These are phyloP conservation scores for Ophiostoma piceae DNA, from an alignment of 2,329 filamentous ascomycete species.

Conservation along the genomic window DNA sequence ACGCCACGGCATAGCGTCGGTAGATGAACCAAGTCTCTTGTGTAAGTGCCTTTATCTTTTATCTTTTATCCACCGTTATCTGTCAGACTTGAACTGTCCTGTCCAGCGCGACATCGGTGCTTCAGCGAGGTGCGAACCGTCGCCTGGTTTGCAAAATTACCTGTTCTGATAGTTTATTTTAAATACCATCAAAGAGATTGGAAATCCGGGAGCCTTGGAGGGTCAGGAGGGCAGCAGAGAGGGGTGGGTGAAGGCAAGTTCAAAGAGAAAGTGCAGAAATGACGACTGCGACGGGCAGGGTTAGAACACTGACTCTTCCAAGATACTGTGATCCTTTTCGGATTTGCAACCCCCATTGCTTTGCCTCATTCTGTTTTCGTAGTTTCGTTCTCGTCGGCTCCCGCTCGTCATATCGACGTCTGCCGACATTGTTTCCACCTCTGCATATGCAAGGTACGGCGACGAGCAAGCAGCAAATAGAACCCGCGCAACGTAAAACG, in stretches of 20 bases:
- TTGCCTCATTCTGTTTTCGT: neutral
- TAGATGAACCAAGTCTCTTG: neutral
- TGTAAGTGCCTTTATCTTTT: neutral
- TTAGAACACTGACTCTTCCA: neutral
- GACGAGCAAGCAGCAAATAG: neutral
- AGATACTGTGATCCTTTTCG: neutral
- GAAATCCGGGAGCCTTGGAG: neutral
- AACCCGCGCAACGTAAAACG: neutral
- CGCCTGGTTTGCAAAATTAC: neutral
- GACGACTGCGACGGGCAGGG: neutral
- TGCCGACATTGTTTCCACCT: neutral
- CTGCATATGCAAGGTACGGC: constrained; percentile 10
- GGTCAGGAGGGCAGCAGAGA: neutral
- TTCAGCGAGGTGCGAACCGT: neutral
- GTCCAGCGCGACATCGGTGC: neutral
- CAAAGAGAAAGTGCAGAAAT: neutral
- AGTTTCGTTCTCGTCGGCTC: neutral
- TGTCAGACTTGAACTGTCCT: neutral
- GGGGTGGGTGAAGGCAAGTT: neutral
- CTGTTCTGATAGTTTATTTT: neutral
- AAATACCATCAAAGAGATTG: neutral
- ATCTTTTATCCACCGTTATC: neutral
- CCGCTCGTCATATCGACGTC: neutral
- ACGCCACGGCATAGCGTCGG: neutral
- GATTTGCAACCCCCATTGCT: neutral